phyloP scores from a whole-genome alignment of 331 rosid species.

The Acacia concinna region DNA sequence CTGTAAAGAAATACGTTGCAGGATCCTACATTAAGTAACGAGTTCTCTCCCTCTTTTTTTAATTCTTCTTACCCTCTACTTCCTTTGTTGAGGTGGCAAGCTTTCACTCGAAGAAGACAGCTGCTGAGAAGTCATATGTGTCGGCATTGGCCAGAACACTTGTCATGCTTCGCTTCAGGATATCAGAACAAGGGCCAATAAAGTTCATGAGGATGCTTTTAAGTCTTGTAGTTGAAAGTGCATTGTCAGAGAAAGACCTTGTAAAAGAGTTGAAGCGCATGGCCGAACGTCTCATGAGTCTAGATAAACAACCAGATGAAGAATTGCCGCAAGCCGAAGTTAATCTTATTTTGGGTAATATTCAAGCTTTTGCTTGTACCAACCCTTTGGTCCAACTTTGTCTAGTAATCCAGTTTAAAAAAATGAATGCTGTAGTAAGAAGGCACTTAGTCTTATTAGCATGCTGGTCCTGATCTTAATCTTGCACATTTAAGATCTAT shows the following conservation, averaged over 20 bases:
- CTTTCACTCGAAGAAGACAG: conserved; percentile 66
- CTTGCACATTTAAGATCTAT: not conserved
- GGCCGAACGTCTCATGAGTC: conserved; percentile 61
- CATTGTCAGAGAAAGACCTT: conserved; percentile 72
- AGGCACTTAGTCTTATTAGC: not conserved
- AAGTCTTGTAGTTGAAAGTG: conserved; percentile 46
- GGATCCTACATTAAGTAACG: not conserved
- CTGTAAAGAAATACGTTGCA: not conserved
- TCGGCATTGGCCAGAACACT: conserved; percentile 68
- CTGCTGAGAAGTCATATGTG: conserved; percentile 77
- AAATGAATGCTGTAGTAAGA: not conserved
- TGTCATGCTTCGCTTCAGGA: conserved; percentile 68
- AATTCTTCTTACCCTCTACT: conserved; percentile 19
- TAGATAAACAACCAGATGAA: conserved; percentile 58
- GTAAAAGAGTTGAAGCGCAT: conserved; percentile 71
- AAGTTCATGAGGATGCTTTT: conserved; percentile 69
- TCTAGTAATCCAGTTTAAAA: not conserved
- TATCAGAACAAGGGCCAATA: conserved; percentile 67
- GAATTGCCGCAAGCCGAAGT: conserved; percentile 59
- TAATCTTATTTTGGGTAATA: conserved; percentile 71
- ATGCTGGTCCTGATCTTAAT: not conserved
- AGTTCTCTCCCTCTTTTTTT: not conserved
- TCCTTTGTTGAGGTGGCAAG: conserved; percentile 60
- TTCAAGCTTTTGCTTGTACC: not conserved
- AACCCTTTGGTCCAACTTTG: not conserved